phyloP scores from a whole-genome alignment of 441 rosid genomes.

The Croton setiger region DNA sequence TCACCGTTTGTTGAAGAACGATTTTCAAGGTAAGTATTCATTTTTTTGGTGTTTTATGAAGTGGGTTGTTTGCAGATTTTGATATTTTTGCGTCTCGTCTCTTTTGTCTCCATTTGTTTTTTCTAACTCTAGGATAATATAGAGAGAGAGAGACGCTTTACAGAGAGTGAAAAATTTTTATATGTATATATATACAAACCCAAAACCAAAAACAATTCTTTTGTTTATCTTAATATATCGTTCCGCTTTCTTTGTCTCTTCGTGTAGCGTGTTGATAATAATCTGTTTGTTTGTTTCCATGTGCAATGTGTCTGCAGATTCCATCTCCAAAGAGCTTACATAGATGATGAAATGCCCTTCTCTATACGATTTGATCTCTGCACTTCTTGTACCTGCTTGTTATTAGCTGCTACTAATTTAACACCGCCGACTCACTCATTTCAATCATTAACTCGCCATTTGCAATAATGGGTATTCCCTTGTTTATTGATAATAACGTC shows the following conservation, averaged over 20 bases:
- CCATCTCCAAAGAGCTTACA: constrained; percentile 25
- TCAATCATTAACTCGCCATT: constrained; percentile 24
- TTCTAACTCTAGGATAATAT: constrained; percentile 8
- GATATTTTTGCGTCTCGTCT: constrained; percentile 20
- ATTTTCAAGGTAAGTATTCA: constrained; percentile 29
- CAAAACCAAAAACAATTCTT: constrained; percentile 6
- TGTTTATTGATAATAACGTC: constrained; percentile 36
- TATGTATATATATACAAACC: not conserved
- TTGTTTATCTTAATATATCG: constrained; percentile 7
- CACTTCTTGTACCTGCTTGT: constrained; percentile 12
- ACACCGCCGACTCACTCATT: constrained; percentile 26
- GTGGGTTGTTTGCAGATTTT: constrained; percentile 22
- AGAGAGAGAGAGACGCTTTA: constrained; percentile 28
- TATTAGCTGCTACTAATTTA: not conserved
- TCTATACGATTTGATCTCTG: constrained; percentile 36
- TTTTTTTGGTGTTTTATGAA: constrained; percentile 26
- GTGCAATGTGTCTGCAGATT: constrained; percentile 69
- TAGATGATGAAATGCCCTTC: constrained; percentile 73
- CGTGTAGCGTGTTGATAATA: constrained; percentile 39
- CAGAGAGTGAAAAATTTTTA: constrained; percentile 11
- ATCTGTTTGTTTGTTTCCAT: constrained; percentile 43
- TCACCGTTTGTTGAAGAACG: constrained; percentile 15
- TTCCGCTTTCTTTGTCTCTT: constrained; percentile 19
- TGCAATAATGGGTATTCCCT: constrained; percentile 44
- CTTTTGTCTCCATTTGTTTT: constrained; percentile 25